Base-by-base conservation (phyloP, 148 eudicot genomes). In the Pharnaceum exiguum region DNA sequence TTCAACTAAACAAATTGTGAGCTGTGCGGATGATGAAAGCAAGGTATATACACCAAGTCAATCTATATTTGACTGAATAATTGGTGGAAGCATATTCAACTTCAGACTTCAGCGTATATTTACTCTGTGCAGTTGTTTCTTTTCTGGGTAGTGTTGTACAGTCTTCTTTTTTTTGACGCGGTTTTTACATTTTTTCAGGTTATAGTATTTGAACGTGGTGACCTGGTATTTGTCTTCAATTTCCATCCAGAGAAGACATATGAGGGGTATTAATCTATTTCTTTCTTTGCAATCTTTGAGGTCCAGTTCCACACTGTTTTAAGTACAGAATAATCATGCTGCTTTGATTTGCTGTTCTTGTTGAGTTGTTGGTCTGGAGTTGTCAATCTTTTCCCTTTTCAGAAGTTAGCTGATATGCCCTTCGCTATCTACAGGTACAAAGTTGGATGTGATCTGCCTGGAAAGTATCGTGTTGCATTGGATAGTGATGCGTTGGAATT, bases 391-490 rank as follows among this genome's bases (percentile, higher is more conserved):
- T 36, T 55, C 38, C 2, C 23, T 5, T 4, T n/a, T 21, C 31
- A 27, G 12, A 5, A 12, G 19, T 62, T 26, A 18, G 37, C 32
- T 51, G 39, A 45, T 31, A 58, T 36, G 39, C 54, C 3, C n/a
- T 56, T 12, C 16, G 46, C 43, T 31, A 35, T 56, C 8, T 24
- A 30, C 85, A 89, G 96, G 63, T 89, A 93, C 62, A 89, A 94
- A 80, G 75, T 94, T 68, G 99, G 99, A 19, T 94, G 99, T 66
- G 96, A 94, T 77, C 67, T 94, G 70, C 99, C 99, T 38, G 99
- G 99, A 53, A 94, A 80, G 64, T 94, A 94, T 66, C 89, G 83
- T 65, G 93, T 94, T 70, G 99, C 93, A 29, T 76, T 94, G 68
- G 96, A 94, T 62, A 89, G 95, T 73, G 99, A 94, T 74, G 99